Evolutionary conservation across 805 yeast species (phyloP).

Genomic region (Cephaloascus fragrans): DNA sequence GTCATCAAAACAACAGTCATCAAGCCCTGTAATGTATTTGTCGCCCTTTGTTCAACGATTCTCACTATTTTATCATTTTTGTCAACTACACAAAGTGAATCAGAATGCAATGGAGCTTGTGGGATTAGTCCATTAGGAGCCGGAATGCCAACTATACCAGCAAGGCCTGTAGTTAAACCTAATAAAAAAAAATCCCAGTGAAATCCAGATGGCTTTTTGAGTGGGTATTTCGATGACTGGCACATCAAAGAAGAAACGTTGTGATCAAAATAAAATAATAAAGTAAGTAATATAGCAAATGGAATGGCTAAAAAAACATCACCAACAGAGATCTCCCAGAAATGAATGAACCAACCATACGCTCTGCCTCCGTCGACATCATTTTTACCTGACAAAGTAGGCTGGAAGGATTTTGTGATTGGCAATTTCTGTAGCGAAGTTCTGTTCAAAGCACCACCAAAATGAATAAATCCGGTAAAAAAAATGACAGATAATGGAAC

Average conservation of each 20-base stretch:
- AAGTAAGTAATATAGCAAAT: constrained; percentile 78
- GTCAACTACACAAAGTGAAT: constrained; percentile 54
- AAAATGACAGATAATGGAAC: constrained; percentile 78
- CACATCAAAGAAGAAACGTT: constrained; percentile 91
- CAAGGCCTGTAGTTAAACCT: constrained; percentile 78
- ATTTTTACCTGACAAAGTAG: constrained; percentile 36
- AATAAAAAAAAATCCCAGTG: constrained; percentile 86
- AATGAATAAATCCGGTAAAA: constrained; percentile 88
- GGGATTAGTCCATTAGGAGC: constrained; percentile 97
- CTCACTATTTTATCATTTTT: constrained; percentile 28
- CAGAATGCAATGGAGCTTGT: constrained; percentile 92
- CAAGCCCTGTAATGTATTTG: constrained; percentile 79
- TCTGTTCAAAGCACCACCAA: constrained; percentile 64
- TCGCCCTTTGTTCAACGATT: constrained; percentile 84
- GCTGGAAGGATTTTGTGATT: constrained; percentile 61
- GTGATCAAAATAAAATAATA: constrained; percentile 88
- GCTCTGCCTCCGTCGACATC: constrained; percentile 22
- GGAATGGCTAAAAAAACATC: constrained; percentile 87
- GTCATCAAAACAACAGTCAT: constrained; percentile 83
- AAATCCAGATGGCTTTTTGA: constrained; percentile 80
- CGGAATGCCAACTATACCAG: constrained; percentile 86
- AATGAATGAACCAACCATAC: constrained; percentile 70
- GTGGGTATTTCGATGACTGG: constrained; percentile 71
- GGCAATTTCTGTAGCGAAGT: constrained; percentile 58
- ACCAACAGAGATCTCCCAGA: constrained; percentile 65